phyloP scores from a whole-genome alignment of 345 rosid genomes.

The Eucalyptus erythrocorys region DNA sequence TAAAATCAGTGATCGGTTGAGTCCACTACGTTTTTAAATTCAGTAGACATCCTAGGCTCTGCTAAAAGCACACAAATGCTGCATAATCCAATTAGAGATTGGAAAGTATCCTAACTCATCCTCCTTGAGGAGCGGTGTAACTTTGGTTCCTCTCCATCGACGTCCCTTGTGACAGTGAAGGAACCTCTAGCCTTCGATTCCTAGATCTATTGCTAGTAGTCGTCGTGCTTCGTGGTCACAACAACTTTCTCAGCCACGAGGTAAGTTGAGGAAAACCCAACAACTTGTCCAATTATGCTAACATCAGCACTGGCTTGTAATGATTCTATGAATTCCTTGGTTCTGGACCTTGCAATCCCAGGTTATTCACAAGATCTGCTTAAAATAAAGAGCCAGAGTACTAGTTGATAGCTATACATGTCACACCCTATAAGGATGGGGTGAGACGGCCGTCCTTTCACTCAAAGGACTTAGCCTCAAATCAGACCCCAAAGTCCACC shows the following conservation, averaged over 20 bases:
- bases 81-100: not conserved
- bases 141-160: constrained; percentile 68
- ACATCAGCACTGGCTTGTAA: constrained; percentile 85
- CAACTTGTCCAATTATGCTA: constrained; percentile 88
- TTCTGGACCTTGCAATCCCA: constrained; percentile 96
- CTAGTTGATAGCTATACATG: no score
- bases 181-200: constrained; percentile 96
- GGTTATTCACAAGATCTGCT: constrained; percentile 65
- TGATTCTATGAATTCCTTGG: constrained; percentile 91
- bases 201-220: constrained; percentile 82
- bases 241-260: constrained; percentile 75
- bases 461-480: no score
- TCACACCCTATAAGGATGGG: no score
- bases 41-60: not conserved
- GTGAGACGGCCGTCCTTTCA: no score
- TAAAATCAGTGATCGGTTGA: not conserved
- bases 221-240: constrained; percentile 72
- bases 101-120: constrained; percentile 39
- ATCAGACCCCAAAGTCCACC: no score
- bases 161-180: constrained; percentile 71
- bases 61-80: not conserved
- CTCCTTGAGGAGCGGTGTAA: constrained; percentile 64
- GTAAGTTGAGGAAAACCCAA: constrained; percentile 87
- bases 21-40: not conserved
- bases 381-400: no score